These are phyloP conservation scores for Seminavis robusta DNA, from an alignment of 108 stramenopile genomes.

Conservation along the genomic window DNA sequence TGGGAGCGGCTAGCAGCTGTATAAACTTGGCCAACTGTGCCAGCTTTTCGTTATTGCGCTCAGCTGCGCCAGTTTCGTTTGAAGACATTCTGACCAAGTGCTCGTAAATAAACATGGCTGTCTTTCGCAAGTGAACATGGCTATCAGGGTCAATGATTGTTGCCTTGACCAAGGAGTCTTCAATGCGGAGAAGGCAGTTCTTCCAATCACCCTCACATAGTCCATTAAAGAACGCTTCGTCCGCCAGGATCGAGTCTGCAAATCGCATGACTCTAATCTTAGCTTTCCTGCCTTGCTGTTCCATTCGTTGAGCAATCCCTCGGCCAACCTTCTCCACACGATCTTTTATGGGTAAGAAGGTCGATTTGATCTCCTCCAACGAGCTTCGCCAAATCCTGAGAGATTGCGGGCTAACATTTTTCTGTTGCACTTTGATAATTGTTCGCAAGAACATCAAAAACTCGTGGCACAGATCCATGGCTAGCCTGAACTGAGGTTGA, in stretches of 20 bases:
- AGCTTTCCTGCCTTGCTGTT: slow-evolving; percentile 69
- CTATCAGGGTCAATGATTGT: slow-evolving; percentile 68
- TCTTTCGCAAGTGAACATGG: slow-evolving; percentile 65
- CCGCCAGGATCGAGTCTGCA: slow-evolving; percentile 65
- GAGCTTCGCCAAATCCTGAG: slow-evolving; percentile 67
- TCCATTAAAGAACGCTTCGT: slow-evolving; percentile 61
- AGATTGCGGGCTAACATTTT: slow-evolving; percentile 54
- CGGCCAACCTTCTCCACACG: slow-evolving; percentile 60
- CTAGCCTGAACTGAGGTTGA: slow-evolving; percentile 65
- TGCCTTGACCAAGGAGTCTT: slow-evolving; percentile 61
- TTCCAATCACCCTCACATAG: slow-evolving; percentile 78
- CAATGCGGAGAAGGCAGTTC: slow-evolving; percentile 45
- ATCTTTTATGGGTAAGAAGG: slow-evolving; percentile 75
- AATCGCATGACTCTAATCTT: slow-evolving; percentile 62
- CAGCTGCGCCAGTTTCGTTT: slow-evolving; percentile 43
- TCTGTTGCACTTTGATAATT: slow-evolving; percentile 63
- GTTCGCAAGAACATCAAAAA: slow-evolving; percentile 62
- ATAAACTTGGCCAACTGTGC: slow-evolving; percentile 49
- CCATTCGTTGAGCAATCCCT: slow-evolving; percentile 67
- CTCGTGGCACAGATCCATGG: slow-evolving; percentile 67
- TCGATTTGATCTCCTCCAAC: slow-evolving; percentile 50
- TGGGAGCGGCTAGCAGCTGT: slow-evolving; percentile 64
- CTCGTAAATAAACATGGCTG: slow-evolving; percentile 47
- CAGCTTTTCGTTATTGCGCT: slow-evolving; percentile 66
- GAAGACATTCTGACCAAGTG: slow-evolving; percentile 34